Percentiles rank a stretch among this genome's conserved stretches.
These are phyloP conservation scores for Chlamydomonas sp. DNA, from an alignment of 139 green algal species.

Conservation along the genomic window DNA sequence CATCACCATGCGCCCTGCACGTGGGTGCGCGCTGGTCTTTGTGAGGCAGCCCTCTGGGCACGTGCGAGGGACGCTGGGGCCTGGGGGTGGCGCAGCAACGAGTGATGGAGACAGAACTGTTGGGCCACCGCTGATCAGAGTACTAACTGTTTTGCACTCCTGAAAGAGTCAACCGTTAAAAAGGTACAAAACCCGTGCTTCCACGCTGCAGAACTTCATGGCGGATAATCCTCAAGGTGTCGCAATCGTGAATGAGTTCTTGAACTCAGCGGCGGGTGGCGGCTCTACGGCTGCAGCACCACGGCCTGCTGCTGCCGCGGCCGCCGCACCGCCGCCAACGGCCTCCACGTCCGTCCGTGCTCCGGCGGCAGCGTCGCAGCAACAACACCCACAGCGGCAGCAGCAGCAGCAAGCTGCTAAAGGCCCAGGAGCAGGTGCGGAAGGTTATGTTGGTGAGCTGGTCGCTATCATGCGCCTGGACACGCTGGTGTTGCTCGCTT, in stretches of 20 bases:
- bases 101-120: no score
- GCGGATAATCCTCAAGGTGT: constrained; percentile 17
- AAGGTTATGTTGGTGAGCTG: no score
- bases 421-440: neutral
- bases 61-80: neutral
- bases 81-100: neutral
- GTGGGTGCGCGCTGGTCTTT: neutral
- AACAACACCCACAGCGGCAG: neutral
- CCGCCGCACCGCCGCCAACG: neutral
- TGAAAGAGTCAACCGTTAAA: no score
- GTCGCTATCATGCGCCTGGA: no score
- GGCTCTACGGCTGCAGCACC: neutral
- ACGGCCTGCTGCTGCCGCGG: neutral
- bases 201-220: constrained; percentile 20
- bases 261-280: neutral
- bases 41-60: neutral
- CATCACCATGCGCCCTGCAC: neutral
- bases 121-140: no score
- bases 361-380: neutral
- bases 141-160: no score
- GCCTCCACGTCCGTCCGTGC: neutral
- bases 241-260: constrained; percentile 18
- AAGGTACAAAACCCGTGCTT: no score
- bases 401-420: neutral
- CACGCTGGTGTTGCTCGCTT: no score